phyloP scores from a whole-genome alignment of 257 asterid genomes.

The Datura wrightii region DNA sequence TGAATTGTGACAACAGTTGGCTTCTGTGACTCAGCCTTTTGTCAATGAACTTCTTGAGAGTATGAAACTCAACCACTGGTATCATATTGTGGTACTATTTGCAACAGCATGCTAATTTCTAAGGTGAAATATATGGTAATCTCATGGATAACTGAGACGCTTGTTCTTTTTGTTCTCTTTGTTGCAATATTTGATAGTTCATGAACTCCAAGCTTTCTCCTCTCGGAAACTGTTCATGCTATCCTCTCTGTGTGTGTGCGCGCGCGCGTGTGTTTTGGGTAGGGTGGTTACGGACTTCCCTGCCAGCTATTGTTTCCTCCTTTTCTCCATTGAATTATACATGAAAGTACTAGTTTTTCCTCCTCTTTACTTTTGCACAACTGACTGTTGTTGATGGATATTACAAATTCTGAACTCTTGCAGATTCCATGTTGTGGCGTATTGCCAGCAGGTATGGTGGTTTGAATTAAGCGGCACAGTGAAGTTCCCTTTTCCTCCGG shows the following conservation, averaged over 20 bases:
- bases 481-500: slow-evolving; percentile 91
- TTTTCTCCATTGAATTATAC: slow-evolving; percentile 14
- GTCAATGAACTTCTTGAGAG: background rate
- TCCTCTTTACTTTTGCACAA: background rate
- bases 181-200: slow-evolving; percentile 13
- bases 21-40: background rate
- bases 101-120: background rate
- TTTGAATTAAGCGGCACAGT: slow-evolving; percentile 84
- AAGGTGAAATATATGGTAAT: slow-evolving; percentile 7
- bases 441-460: slow-evolving; percentile 99
- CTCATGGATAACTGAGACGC: background rate
- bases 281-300: background rate
- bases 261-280: background rate
- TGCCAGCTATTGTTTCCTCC: background rate
- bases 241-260: background rate
- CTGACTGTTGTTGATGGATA: slow-evolving; percentile 12
- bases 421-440: slow-evolving; percentile 87
- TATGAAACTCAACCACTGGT: background rate
- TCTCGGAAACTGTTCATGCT: background rate
- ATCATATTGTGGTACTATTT: background rate
- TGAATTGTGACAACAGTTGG: background rate
- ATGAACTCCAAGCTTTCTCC: background rate
- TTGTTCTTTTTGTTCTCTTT: background rate
- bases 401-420: slow-evolving; percentile 29
- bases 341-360: background rate